Conservation (phyloP, 1,284 basidiomycete genomes). For the Pseudozyma tsukubaensis region DNA sequence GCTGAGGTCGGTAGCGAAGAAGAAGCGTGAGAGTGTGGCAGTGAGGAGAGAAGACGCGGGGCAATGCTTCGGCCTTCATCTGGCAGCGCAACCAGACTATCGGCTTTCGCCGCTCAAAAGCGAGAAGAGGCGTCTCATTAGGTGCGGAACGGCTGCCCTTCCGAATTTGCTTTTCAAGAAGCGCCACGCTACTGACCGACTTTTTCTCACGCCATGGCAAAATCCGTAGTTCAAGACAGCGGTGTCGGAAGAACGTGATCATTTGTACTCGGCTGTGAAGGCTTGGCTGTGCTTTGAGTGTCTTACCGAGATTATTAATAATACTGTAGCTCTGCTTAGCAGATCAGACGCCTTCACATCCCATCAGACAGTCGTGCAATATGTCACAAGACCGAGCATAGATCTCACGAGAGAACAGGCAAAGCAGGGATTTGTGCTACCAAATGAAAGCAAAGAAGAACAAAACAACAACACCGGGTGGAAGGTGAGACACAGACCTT, state of each 20-base stretch:
- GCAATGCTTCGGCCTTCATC: too few relatives aligned
- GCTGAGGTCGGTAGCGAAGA: too few relatives aligned
- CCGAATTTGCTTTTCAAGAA: neutral
- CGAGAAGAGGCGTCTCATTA: too few relatives aligned
- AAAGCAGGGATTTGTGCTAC: neutral
- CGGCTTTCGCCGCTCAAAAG: too few relatives aligned
- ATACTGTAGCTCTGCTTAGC: neutral
- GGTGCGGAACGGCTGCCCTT: neutral
- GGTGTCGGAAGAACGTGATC: neutral
- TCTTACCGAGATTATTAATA: neutral
- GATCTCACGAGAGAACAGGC: neutral
- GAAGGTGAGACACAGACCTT: neutral
- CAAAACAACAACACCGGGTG: neutral
- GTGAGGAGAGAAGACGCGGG: too few relatives aligned
- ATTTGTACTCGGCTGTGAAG: neutral
- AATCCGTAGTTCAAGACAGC: neutral
- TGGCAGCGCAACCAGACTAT: too few relatives aligned
- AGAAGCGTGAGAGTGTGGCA: too few relatives aligned
- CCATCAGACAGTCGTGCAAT: neutral
- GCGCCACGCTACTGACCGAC: neutral
- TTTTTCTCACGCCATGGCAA: slow-evolving; percentile 1
- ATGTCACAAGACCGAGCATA: neutral
- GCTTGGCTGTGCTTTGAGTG: neutral
- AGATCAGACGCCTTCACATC: too few relatives aligned
- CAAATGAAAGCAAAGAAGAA: neutral